A percentile compares a stretch with the other conserved stretches of the same genome.
Conservation (phyloP, 2,329 filamentous ascomycete species). For the Monilinia polystroma region DNA sequence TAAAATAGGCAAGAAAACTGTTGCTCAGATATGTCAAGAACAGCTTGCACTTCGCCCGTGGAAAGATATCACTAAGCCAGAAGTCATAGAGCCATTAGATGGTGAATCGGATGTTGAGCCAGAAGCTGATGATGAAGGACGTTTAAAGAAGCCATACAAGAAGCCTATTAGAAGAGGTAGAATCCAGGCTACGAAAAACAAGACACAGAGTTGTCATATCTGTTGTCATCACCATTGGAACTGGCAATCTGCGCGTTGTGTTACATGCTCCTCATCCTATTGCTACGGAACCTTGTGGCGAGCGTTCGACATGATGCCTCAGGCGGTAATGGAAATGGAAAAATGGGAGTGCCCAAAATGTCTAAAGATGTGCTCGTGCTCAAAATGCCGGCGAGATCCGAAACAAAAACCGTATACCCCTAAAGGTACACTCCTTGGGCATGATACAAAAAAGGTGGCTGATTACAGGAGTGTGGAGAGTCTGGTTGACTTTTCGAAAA, state of each 20-base stretch:
- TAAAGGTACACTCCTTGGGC: slow-evolving; percentile 81
- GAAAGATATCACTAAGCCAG: slow-evolving; percentile 64
- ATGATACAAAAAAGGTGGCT: slow-evolving; percentile 86
- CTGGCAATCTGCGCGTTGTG: slow-evolving; percentile 84
- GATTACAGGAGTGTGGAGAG: slow-evolving; percentile 89
- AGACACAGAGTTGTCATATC: slow-evolving; percentile 70
- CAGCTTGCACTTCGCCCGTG: slow-evolving; percentile 78
- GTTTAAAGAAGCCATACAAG: slow-evolving; percentile 51
- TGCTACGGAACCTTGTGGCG: slow-evolving; percentile 93
- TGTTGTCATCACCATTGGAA: slow-evolving; percentile 76
- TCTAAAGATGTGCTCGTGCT: slow-evolving; percentile 82
- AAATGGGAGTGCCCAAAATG: slow-evolving; percentile 91
- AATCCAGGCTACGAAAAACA: slow-evolving; percentile 48
- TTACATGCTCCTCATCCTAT: slow-evolving; percentile 72
- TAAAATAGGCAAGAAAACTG: slow-evolving; percentile 68
- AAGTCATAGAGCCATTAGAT: slow-evolving; percentile 33
- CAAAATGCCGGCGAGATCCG: slow-evolving; percentile 63
- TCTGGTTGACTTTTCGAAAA: slow-evolving; percentile 84
- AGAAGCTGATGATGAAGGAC: slow-evolving; percentile 63
- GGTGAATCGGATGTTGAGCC: slow-evolving; percentile 51
- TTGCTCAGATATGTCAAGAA: slow-evolving; percentile 93
- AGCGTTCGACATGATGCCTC: slow-evolving; percentile 86
- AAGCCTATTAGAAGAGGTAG: slow-evolving; percentile 43
- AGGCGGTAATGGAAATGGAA: slow-evolving; percentile 74
- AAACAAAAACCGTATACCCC: slow-evolving; percentile 80